Evolutionary conservation across 768 basidiomycete genomes (phyloP).

Genomic region (Lenzites betulinus): DNA sequence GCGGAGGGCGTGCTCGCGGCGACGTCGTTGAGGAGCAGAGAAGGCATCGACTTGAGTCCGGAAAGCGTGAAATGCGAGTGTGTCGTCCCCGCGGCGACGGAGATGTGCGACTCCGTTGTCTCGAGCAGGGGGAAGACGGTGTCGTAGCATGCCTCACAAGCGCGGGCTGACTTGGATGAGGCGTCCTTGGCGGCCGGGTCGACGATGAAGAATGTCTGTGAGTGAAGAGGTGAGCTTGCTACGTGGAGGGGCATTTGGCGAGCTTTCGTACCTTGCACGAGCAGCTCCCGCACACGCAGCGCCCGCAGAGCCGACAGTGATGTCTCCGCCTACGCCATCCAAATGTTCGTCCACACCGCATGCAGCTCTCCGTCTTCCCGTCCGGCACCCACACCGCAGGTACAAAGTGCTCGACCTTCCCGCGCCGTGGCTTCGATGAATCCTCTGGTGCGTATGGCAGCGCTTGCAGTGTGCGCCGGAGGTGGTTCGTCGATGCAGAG

Average conservation of each 20-base stretch:
- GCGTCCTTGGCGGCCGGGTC: conserved; percentile 47
- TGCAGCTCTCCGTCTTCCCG: conserved; percentile 77
- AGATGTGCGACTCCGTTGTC: background rate
- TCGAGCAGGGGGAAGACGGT: conserved; percentile 73
- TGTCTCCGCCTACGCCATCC: conserved; percentile 80
- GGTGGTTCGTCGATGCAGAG: conserved; percentile 72
- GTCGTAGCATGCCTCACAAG: conserved; percentile 86
- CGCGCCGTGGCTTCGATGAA: conserved; percentile 40
- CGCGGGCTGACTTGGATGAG: conserved; percentile 64
- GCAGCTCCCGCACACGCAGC: conserved; percentile 84
- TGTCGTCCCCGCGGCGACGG: conserved; percentile 23
- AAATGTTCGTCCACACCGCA: conserved; percentile 79
- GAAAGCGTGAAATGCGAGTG: conserved; percentile 52
- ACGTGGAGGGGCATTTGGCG: too few relatives aligned
- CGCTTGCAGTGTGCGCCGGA: conserved; percentile 73
- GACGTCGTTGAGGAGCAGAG: conserved; percentile 40
- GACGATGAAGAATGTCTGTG: conserved; percentile 85
- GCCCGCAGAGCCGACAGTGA: conserved; percentile 84
- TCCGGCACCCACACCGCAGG: conserved; percentile 95
- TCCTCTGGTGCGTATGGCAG: conserved; percentile 61
- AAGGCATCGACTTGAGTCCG: conserved; percentile 59
- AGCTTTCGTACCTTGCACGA: conserved; percentile 77
- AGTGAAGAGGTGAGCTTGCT: background rate
- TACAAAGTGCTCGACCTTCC: conserved; percentile 77
- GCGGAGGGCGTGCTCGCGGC: conserved; percentile 30